A percentile compares a stretch with the other conserved stretches of the same genome.
These are phyloP conservation scores for Candida caryicola DNA, from an alignment of 805 yeast species.

Conservation along the genomic window DNA sequence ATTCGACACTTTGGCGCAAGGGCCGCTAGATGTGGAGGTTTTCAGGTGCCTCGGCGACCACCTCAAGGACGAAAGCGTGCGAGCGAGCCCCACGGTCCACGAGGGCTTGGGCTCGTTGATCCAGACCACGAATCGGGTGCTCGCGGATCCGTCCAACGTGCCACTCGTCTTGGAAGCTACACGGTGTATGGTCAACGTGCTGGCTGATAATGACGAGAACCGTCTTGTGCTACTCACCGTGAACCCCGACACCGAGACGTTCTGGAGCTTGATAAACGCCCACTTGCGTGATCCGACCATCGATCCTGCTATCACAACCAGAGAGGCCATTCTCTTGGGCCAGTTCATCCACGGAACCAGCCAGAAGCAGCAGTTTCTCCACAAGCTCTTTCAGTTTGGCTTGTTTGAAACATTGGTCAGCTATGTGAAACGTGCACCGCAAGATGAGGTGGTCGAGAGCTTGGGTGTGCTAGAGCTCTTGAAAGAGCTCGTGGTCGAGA, in stretches of 20 bases:
- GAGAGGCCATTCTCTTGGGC: conserved; percentile 23
- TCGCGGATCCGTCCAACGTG: neutral
- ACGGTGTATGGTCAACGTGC: conserved; percentile 32
- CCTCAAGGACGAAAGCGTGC: conserved; percentile 7
- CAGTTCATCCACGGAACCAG: conserved; percentile 33
- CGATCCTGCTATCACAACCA: conserved; percentile 2
- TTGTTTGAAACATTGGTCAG: neutral
- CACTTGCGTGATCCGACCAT: neutral
- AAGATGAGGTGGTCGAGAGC: conserved; percentile 3
- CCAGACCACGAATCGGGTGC: conserved; percentile 4
- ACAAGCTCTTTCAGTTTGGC: conserved; percentile 11
- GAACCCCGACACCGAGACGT: conserved; percentile 2
- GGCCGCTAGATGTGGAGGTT: neutral
- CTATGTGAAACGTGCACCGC: conserved; percentile 3
- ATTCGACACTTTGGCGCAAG: neutral
- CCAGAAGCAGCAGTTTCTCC: conserved; percentile 13
- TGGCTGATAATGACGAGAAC: conserved; percentile 33
- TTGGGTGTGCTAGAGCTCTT: conserved; percentile 4
- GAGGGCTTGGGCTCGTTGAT: conserved; percentile 2
- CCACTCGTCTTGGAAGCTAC: conserved; percentile 17
- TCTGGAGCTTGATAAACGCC: conserved; percentile 17
- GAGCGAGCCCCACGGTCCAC: conserved; percentile 4
- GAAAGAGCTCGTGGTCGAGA: conserved; percentile 5
- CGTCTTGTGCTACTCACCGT: conserved; percentile 7
- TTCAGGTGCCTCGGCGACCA: conserved; percentile 5